Base-by-base conservation (phyloP, 208 protist species). In the Acanthamoeba triangularis region DNA sequence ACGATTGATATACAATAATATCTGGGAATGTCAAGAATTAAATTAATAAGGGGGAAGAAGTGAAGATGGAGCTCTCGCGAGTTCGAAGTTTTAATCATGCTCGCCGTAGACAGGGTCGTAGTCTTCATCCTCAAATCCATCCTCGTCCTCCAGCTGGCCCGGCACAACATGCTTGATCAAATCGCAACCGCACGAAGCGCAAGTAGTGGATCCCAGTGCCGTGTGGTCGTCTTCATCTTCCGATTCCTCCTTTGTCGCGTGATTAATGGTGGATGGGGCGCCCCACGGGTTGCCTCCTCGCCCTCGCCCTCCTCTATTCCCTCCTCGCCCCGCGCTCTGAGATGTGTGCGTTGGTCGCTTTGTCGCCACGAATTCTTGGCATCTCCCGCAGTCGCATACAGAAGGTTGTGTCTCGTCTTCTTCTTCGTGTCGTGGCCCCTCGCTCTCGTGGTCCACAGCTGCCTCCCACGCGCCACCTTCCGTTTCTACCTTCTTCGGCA, bases 91-190 rank as follows among this genome's bases (percentile, higher is more conserved):
- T 72, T 20, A 72, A 37, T 82, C 74, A 35, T 82, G 74, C 25
- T 82, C 74, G 37, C 74, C 74, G 37, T 82, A 82, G n/a, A 82
- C 74, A 5, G 74, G 74, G 74, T 82, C 74, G 25, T 82, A 82
- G 74, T 82, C 74, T n/a, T 82, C 74, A 14, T 82, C 74, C 20
- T 82, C 74, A 25, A 82, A 82, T 14, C 74, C 74, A 35, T 82
- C 74, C 74, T 82, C 74, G 18, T 82, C 74, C 18, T 82, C 74
- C 3, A 82, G 74, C 74, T 82, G 74, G 5, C 74, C 74, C 14
- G 74, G 74, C 74, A 82, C 37, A 0, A 82, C 74, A n/a, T 82
- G 74, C 33, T 52, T 82, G 74, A 82, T 82, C 20, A 82, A 30
- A n/a, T 82, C 74, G 41, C 74, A 82, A 23, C 74, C 74, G 18